Evolutionary conservation across 1,284 basidiomycete genomes (phyloP).

Genomic region (Cryptococcus sp.): DNA sequence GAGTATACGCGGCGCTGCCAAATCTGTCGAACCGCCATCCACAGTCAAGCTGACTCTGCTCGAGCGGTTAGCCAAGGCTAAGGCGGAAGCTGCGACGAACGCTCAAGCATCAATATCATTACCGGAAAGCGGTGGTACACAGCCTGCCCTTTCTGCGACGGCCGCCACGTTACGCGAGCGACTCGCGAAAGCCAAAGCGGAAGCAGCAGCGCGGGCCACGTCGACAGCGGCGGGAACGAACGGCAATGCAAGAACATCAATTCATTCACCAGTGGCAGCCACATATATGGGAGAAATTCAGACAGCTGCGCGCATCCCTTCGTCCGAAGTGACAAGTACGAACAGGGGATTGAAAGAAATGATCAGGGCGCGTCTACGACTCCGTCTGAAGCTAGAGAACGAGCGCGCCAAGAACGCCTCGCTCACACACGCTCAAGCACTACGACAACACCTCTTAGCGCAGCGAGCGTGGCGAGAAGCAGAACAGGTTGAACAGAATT

Average conservation of each 20-base stretch:
- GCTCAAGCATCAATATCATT: neutral
- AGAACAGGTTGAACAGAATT: conserved; percentile 12
- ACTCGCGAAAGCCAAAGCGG: conserved; percentile 34
- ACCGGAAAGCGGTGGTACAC: neutral
- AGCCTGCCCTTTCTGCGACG: neutral
- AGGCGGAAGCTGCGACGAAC: conserved; percentile 22
- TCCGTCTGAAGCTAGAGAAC: conserved; percentile 30
- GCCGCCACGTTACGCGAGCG: conserved; percentile 15
- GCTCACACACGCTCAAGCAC: conserved; percentile 25
- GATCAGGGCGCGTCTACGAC: conserved; percentile 25
- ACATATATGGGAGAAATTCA: too few relatives aligned
- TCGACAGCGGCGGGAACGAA: neutral
- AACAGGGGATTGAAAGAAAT: conserved; percentile 2
- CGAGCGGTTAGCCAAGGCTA: conserved; percentile 32
- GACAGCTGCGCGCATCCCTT: too few relatives aligned
- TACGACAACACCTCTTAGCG: conserved; percentile 23
- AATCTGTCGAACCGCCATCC: neutral
- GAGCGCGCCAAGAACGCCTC: conserved; percentile 21
- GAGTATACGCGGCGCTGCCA: conserved; percentile 28
- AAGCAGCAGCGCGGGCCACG: conserved; percentile 8
- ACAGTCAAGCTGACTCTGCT: conserved; percentile 15
- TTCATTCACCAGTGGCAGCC: too few relatives aligned
- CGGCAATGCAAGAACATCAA: neutral
- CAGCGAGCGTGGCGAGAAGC: conserved; percentile 22
- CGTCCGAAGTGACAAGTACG: too few relatives aligned